phyloP scores from a whole-genome alignment of 106 monocot species.

The Platanthera zijinensis region DNA sequence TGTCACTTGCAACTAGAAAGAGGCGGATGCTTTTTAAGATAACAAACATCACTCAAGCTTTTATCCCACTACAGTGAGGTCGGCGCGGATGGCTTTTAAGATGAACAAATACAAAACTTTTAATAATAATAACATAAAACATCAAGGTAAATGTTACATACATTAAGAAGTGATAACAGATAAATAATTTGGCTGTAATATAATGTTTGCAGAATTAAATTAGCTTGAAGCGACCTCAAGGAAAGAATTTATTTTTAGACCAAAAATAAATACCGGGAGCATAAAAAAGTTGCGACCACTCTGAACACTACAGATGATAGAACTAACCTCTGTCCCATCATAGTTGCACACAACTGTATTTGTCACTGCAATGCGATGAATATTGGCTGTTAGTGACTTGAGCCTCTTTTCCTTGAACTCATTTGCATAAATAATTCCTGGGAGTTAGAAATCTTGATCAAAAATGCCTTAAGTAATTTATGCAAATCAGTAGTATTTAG shows the following conservation, averaged over 20 bases:
- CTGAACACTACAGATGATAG: not conserved
- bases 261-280: not conserved
- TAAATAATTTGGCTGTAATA: too few relatives aligned
- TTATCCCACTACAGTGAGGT: too few relatives aligned
- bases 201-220: too few relatives aligned
- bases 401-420: slow-evolving; percentile 75
- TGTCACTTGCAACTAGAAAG: too few relatives aligned
- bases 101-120: too few relatives aligned
- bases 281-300: not conserved
- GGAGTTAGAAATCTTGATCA: not conserved
- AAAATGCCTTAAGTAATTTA: not conserved
- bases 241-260: not conserved
- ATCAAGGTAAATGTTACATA: too few relatives aligned
- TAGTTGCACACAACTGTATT: slow-evolving; percentile 93
- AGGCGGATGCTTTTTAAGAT: too few relatives aligned
- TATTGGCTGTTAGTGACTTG: slow-evolving; percentile 70
- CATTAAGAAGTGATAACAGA: too few relatives aligned
- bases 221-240: too few relatives aligned
- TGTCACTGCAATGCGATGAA: slow-evolving; percentile 91
- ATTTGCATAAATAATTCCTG: slow-evolving; percentile 96
- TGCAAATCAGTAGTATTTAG: not conserved
- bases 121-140: too few relatives aligned
- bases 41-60: too few relatives aligned
- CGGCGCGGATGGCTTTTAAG: too few relatives aligned
- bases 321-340: slow-evolving; percentile 91